Evolutionary conservation across 257 asterid genomes (phyloP).

Genomic region (Linaria vulgaris): DNA sequence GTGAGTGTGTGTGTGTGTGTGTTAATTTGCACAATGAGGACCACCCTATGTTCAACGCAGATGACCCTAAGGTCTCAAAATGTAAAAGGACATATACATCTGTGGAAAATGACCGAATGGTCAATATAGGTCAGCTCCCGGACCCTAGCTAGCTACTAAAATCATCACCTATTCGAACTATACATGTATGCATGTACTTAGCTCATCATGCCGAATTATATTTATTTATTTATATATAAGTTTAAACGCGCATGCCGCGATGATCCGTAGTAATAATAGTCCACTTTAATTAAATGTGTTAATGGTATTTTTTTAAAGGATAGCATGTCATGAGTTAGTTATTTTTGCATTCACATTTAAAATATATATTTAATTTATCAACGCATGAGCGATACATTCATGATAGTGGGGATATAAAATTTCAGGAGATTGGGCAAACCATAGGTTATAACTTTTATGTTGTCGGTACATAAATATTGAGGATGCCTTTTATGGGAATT

Average conservation of each 20-base stretch:
- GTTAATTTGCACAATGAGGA: conserved; percentile 14
- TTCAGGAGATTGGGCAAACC: conserved; percentile 49
- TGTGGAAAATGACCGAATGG: conserved; percentile 23
- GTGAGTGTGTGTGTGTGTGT: conserved; percentile 12
- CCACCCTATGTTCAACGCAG: conserved; percentile 41
- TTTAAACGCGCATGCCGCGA: too few species aligned
- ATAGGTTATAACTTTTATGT: conserved; percentile 73
- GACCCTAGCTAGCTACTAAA: conserved; percentile 1
- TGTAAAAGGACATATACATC: not conserved
- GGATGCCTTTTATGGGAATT: conserved; percentile 45
- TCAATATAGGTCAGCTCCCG: not conserved
- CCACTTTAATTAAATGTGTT: too few species aligned
- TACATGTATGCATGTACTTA: too few species aligned
- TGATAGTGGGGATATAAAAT: not conserved
- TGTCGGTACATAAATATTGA: conserved; percentile 44
- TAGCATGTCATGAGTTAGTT: too few species aligned
- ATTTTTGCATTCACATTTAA: too few species aligned
- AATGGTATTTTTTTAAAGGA: too few species aligned
- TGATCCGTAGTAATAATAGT: too few species aligned
- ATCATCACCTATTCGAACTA: too few species aligned
- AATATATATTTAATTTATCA: too few species aligned
- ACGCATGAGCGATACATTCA: too few species aligned
- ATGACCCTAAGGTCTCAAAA: conserved; percentile 39
- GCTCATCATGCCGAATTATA: not conserved
- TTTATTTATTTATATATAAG: too few species aligned